Evolutionary conservation across 2,329 filamentous ascomycete genomes (phyloP).

Genomic region (Colletotrichum eremochloae): DNA sequence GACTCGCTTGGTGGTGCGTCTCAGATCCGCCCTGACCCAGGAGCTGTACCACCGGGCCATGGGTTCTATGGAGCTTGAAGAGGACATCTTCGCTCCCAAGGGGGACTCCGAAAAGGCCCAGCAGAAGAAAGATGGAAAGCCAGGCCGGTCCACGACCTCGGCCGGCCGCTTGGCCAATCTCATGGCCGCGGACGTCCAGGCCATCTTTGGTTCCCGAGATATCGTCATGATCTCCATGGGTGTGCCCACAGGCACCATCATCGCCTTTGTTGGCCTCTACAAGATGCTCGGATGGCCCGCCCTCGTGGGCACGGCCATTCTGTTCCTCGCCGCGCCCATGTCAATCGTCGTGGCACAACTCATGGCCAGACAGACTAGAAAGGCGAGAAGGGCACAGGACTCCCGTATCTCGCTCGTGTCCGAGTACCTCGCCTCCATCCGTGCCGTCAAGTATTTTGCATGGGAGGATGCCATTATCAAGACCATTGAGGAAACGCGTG

Average conservation of each 20-base stretch:
- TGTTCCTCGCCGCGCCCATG: conserved; percentile 63
- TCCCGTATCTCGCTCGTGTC: conserved; percentile 69
- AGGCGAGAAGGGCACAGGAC: conserved; percentile 69
- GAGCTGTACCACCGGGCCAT: conserved; percentile 70
- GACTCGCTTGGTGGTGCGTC: conserved; percentile 67
- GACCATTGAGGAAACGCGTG: conserved; percentile 64
- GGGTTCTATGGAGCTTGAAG: conserved; percentile 68
- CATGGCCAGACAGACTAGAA: conserved; percentile 63
- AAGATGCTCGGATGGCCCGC: conserved; percentile 68
- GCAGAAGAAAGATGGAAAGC: conserved; percentile 47
- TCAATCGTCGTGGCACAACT: conserved; percentile 62
- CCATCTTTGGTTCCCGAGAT: conserved; percentile 65
- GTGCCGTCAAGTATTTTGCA: conserved; percentile 71
- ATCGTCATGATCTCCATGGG: conserved; percentile 61
- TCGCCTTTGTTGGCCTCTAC: conserved; percentile 67
- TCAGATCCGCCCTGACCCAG: conserved; percentile 69
- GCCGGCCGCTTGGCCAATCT: conserved; percentile 67
- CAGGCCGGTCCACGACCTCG: conserved; percentile 54
- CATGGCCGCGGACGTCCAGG: conserved; percentile 71
- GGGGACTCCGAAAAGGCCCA: conserved; percentile 43
- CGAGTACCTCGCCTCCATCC: conserved; percentile 70
- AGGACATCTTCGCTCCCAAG: conserved; percentile 61
- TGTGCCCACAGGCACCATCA: conserved; percentile 60
- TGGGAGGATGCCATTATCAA: conserved; percentile 68
- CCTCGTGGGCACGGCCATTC: conserved; percentile 63